Evolutionary conservation across 2,329 filamentous ascomycete genomes (phyloP).

Genomic region (Domatiomyces catenatus): DNA sequence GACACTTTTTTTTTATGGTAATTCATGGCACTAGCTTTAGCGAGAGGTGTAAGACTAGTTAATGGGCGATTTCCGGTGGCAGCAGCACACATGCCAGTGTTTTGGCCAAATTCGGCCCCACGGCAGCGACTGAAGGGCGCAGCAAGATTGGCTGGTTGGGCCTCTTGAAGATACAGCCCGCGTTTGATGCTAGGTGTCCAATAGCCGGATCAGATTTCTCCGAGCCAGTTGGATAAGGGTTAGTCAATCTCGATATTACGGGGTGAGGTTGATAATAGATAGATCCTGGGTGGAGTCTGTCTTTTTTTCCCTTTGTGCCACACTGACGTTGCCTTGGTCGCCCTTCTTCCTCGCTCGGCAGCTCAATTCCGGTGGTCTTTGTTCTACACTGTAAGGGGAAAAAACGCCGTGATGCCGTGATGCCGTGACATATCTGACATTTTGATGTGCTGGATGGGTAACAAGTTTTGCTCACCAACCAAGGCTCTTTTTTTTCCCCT

Average conservation of each 20-base stretch:
- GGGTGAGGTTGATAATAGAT: not conserved
- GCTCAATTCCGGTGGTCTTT: not conserved
- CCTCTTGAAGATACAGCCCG: not conserved
- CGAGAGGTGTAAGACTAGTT: not conserved
- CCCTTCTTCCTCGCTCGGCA: not conserved
- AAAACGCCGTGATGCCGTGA: not conserved
- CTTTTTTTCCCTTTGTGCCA: too few relatives aligned
- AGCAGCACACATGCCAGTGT: not conserved
- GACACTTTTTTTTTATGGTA: not conserved
- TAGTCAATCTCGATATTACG: not conserved
- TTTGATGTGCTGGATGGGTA: not conserved
- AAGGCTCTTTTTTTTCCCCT: too few relatives aligned
- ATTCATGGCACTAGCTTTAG: not conserved
- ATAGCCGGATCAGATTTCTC: not conserved
- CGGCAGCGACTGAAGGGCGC: not conserved
- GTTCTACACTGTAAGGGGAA: too few relatives aligned
- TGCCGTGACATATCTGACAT: not conserved
- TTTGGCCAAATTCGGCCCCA: not conserved
- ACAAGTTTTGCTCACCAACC: not conserved
- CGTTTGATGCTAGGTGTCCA: not conserved
- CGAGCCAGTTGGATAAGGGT: not conserved
- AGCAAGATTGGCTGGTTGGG: not conserved
- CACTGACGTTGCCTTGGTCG: not conserved
- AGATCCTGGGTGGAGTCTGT: not conserved
- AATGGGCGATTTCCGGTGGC: not conserved